Percentiles rank a stretch among this genome's conserved stretches.
phyloP scores from a whole-genome alignment of 1,284 basidiomycete species.

The Sanghuangporus sanghuang region DNA sequence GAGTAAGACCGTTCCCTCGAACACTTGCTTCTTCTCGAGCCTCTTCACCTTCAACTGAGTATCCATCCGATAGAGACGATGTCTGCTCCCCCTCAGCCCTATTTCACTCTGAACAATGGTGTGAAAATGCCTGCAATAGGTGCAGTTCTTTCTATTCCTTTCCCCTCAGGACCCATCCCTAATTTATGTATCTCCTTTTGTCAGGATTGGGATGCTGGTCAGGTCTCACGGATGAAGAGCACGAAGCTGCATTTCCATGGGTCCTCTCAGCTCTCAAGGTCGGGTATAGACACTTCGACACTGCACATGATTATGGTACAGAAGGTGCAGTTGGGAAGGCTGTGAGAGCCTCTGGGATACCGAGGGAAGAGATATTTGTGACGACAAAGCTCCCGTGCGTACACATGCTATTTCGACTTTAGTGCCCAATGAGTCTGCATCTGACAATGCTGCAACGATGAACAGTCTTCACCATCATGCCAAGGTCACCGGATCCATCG shows the following conservation, averaged over 20 bases:
- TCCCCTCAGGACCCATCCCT: too few species aligned
- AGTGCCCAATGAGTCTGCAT: neutral
- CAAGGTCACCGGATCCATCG: slow-evolving; percentile 19
- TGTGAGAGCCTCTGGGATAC: slow-evolving; percentile 30
- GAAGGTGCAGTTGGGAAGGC: slow-evolving; percentile 34
- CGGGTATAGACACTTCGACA: slow-evolving; percentile 26
- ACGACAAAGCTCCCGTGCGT: slow-evolving; percentile 37
- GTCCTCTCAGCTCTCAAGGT: slow-evolving; percentile 20
- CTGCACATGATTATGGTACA: slow-evolving; percentile 27
- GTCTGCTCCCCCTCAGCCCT: slow-evolving; percentile 10
- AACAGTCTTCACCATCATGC: slow-evolving; percentile 20
- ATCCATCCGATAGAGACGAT: neutral
- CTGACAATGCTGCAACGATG: slow-evolving; percentile 6
- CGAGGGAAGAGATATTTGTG: slow-evolving; percentile 35
- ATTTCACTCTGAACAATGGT: slow-evolving; percentile 19
- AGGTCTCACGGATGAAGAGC: slow-evolving; percentile 18
- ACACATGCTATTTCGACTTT: neutral
- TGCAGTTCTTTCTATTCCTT: too few species aligned
- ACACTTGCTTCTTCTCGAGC: neutral
- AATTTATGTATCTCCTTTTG: too few species aligned
- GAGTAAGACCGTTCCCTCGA: neutral
- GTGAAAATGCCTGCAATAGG: slow-evolving; percentile 20
- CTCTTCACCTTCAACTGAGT: too few species aligned
- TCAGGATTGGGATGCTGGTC: slow-evolving; percentile 22
- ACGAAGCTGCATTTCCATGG: slow-evolving; percentile 19